Evolutionary conservation across 2,329 filamentous ascomycete species (phyloP).

Genomic region (Didymella keratinophila): DNA sequence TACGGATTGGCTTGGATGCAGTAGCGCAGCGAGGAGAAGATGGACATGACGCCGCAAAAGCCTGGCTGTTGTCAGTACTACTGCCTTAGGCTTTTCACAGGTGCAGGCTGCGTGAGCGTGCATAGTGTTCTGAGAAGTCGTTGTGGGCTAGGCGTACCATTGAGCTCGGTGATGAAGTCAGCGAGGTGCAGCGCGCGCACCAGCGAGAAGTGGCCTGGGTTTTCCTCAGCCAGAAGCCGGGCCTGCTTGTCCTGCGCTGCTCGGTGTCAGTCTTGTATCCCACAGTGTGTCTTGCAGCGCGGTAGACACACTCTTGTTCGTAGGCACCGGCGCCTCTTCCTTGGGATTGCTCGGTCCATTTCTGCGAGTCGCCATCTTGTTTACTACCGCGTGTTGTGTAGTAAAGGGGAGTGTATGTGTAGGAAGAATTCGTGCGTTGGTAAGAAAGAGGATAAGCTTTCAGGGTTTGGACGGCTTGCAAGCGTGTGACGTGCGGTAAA

Average conservation of each 20-base stretch:
- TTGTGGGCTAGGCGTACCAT: slow-evolving; percentile 59
- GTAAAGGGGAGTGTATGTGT: neutral
- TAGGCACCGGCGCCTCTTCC: slow-evolving; percentile 23
- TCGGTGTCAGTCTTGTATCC: neutral
- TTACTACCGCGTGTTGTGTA: neutral
- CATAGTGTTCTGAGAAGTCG: neutral
- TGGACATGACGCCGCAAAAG: slow-evolving; percentile 90
- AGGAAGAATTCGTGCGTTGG: slow-evolving; percentile 2
- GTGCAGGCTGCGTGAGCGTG: neutral
- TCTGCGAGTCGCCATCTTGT: slow-evolving; percentile 19
- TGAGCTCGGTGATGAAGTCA: slow-evolving; percentile 83
- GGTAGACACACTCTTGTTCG: slow-evolving; percentile 16
- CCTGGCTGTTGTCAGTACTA: slow-evolving; percentile 56
- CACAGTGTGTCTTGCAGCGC: neutral
- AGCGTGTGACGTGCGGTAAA: slow-evolving; percentile 17
- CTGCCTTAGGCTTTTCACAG: too few species aligned
- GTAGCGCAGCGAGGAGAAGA: slow-evolving; percentile 95
- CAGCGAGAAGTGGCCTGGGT: slow-evolving; percentile 71
- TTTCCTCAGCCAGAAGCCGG: slow-evolving; percentile 72
- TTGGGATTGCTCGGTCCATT: slow-evolving; percentile 39
- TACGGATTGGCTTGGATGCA: slow-evolving; percentile 73
- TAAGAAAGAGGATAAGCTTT: slow-evolving; percentile 8
- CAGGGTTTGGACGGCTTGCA: slow-evolving; percentile 8
- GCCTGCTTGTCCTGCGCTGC: slow-evolving; percentile 78
- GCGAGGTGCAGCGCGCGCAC: slow-evolving; percentile 74